Evolutionary conservation across 148 eudicot genomes (phyloP), one percentile per base, ranked within the genome.

Genomic region (Silene latifolia): DNA sequence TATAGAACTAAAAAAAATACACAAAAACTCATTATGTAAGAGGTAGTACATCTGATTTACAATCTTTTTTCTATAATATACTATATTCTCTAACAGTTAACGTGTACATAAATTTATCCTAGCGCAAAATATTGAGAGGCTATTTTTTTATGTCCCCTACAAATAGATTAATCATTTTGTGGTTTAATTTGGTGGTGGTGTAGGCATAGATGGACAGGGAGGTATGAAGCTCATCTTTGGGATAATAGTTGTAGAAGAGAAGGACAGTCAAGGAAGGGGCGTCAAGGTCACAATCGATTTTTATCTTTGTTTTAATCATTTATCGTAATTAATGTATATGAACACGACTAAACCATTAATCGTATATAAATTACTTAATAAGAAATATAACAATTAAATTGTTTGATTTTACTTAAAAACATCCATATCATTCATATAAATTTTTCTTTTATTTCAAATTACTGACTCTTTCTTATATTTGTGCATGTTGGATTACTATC

Each of bases 191-290:
- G 44, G 21, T 3, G 15, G 29, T 3, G 44, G 44, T 25, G 48
- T 74, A 93, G 98, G 88, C 98, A 93, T 87, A 88, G 98, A 79
- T 92, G 97, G 97, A 91, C 97, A 7, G 97, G 97, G 14, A 82
- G 97, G 78, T 91, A 91, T 80, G 97, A 91, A 81, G 93, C 97
- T 63, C 97, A 91, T 84, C 89, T 91, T 0, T 91, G 97, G 97
- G 97, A 91, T 79, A 91, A 92, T 79, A 92, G 97, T 73, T 91
- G 98, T 82, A 87, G 98, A 84, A 90, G 98, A 80, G 98, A 93
- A 84, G 98, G 98, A 3, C 98, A 93, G 57, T 93, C 98, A 12
- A 86, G 98, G 69, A 93, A 93, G 85, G 98, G 98, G 69, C 98
- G 98, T 72, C 98, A 93, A 93, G 98, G 98, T 92, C 3, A 67